phyloP scores from a whole-genome alignment of 2,329 filamentous ascomycete species.

The Cordyceps fumosorosea region DNA sequence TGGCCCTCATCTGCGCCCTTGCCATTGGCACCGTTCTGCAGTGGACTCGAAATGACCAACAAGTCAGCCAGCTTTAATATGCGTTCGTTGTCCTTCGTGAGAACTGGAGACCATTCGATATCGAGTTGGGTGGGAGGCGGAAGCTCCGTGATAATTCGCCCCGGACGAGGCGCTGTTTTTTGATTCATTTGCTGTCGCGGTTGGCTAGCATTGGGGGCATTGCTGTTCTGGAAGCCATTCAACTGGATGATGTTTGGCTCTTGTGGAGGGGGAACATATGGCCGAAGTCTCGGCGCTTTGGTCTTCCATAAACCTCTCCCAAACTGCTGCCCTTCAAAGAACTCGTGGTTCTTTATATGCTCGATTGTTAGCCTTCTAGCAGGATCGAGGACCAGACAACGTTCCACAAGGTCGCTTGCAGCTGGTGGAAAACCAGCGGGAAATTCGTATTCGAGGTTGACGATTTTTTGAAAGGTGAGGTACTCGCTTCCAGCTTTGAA shows the following conservation, averaged over 20 bases:
- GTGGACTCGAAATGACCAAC: conserved; percentile 72
- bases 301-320: conserved; percentile 81
- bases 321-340: conserved; percentile 83
- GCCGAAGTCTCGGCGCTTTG: conserved; percentile 79
- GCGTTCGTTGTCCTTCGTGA: conserved; percentile 84
- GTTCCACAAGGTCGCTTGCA: conserved; percentile 83
- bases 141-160: conserved; percentile 85
- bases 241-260: conserved; percentile 71
- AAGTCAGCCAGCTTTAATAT: conserved; percentile 92
- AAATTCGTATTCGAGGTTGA: conserved; percentile 89
- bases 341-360: conserved; percentile 93
- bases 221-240: conserved; percentile 43
- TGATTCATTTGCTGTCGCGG: conserved; percentile 31
- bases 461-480: conserved; percentile 96
- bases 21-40: conserved; percentile 66
- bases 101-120: conserved; percentile 95
- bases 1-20: conserved; percentile 67
- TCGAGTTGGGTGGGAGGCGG: conserved; percentile 95
- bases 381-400: conserved; percentile 84
- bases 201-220: conserved; percentile 22
- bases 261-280: conserved; percentile 70
- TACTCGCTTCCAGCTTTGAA: conserved; percentile 97
- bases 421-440: conserved; percentile 79
- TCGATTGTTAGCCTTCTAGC: conserved; percentile 79
- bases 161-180: conserved; percentile 53